Conservation (phyloP, 75 land plant species). For the Pinus taeda region DNA sequence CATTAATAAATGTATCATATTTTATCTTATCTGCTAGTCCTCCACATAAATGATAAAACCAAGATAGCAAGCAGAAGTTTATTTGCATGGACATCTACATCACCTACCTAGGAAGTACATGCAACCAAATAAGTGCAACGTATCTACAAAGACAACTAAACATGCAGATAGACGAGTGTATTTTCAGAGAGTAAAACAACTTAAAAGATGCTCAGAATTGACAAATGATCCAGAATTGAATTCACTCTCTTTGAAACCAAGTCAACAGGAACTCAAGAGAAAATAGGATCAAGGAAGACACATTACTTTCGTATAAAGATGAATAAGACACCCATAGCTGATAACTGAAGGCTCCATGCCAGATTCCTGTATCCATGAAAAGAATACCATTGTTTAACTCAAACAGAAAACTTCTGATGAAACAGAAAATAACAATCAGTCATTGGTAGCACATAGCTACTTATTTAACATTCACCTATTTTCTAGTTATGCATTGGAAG, state of each 20-base stretch:
- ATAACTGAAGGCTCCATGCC: slow-evolving; percentile 77
- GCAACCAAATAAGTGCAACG: too few relatives aligned
- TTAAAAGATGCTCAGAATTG: background rate
- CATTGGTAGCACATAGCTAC: background rate
- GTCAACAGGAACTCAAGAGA: background rate
- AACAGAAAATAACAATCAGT: background rate
- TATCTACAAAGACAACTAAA: too few relatives aligned
- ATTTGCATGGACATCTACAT: too few relatives aligned
- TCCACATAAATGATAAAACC: too few relatives aligned
- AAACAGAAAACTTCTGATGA: background rate
- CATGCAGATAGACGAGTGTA: background rate
- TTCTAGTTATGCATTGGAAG: too few relatives aligned
- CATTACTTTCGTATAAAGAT: slow-evolving; percentile 80
- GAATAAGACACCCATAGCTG: slow-evolving; percentile 88
- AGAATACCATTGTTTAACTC: background rate
- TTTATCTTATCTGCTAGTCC: too few relatives aligned
- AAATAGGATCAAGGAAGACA: background rate
- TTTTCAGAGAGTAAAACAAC: background rate
- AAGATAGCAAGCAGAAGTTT: too few relatives aligned
- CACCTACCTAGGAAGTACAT: too few relatives aligned
- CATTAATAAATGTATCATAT: too few relatives aligned
- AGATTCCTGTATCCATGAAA: slow-evolving; percentile 53
- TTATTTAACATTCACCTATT: background rate
- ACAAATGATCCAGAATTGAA: background rate
- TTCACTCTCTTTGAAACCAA: background rate